Base-by-base conservation (phyloP, 2,329 filamentous ascomycete genomes). In the Monosporascus sp. region DNA sequence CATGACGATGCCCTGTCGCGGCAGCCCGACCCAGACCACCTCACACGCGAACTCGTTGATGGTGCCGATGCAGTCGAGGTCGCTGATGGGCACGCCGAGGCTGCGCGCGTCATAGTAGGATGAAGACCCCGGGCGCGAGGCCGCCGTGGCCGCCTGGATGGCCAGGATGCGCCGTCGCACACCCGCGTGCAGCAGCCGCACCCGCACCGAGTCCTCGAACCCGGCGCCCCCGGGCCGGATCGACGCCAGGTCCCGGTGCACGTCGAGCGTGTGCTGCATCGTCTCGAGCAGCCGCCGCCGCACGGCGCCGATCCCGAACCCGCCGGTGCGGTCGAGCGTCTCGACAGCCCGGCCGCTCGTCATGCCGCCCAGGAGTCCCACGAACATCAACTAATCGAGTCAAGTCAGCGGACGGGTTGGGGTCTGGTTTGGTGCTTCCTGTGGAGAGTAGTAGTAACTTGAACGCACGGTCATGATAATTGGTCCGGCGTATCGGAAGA, bases 401-500 rank as follows among this genome's bases (percentile, higher is more conserved):
- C 27, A 35, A 14, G 31, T 35, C 11, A 35, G 31, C 31, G 11
- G 31, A 35, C 31, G 9, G 11, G 11, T 35, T 14, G 9, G 4
- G 31, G 31, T 35, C 31, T 14, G 31, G 31, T 35, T 31, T 35
- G 31, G 31, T 35, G 31, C 31, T 11, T 35, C 31, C 31, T 35
- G 11, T 5, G 31, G 31, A 35, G 31, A 35, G 11, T 35, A 31
- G 27, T 11, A 11, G 27, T 11, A 14, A 11, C 31, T 35, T 39
- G 44, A 18, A 60, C 70, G 62, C 63, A 76, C 76, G 9, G 73
- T 83, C 7, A 84, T 87, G 20, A 90, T 69, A 22, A 80, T 80
- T 1, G 86, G 81, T 0, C 82, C 83, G 18, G 82, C 87, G 67
- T 91, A 92, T 37, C 88, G 81, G 67, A 89, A 91, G 63, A 91